A percentile compares a stretch with the other conserved stretches of the same genome.
Evolutionary conservation across 169 alveolate species (phyloP).

Genomic region (Plasmodium ovale): DNA sequence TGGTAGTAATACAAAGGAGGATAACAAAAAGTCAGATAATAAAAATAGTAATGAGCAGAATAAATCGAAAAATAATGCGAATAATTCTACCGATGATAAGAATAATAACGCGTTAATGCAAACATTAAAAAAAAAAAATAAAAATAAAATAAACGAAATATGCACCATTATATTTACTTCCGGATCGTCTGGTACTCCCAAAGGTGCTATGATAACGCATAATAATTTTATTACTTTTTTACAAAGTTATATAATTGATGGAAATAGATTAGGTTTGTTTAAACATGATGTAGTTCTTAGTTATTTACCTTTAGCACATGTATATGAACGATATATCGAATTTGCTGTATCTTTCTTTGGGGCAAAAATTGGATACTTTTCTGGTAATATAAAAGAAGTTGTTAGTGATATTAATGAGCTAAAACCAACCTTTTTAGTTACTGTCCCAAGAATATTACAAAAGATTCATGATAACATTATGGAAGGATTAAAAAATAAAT

Average conservation of each 20-base stretch:
- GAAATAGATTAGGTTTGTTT: conserved; percentile 81
- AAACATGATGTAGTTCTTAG: conserved; percentile 86
- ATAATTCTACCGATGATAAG: not conserved
- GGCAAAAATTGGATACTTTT: conserved; percentile 91
- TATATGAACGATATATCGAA: conserved; percentile 91
- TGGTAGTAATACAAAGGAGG: not conserved
- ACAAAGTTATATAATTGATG: conserved; percentile 77
- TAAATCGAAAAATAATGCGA: not conserved
- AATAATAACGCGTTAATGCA: conserved; percentile 21
- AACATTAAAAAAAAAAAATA: conserved; percentile 14
- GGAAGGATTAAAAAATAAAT: conserved; percentile 78
- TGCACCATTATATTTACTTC: conserved; percentile 73
- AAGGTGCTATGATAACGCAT: conserved; percentile 95
- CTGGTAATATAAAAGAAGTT: conserved; percentile 91
- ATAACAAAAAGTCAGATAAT: not conserved
- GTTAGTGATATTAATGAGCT: conserved; percentile 89
- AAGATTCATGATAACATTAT: conserved; percentile 84
- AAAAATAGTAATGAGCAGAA: not conserved
- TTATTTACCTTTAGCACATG: conserved; percentile 94
- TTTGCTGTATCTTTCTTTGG: conserved; percentile 80
- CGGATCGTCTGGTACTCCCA: conserved; percentile 97
- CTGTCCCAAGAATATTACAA: conserved; percentile 85
- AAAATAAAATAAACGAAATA: conserved; percentile 7
- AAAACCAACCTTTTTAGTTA: conserved; percentile 84
- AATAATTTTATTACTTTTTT: conserved; percentile 83